Conservation (phyloP, 257 asterid species). For the Capsicum pubescens region DNA sequence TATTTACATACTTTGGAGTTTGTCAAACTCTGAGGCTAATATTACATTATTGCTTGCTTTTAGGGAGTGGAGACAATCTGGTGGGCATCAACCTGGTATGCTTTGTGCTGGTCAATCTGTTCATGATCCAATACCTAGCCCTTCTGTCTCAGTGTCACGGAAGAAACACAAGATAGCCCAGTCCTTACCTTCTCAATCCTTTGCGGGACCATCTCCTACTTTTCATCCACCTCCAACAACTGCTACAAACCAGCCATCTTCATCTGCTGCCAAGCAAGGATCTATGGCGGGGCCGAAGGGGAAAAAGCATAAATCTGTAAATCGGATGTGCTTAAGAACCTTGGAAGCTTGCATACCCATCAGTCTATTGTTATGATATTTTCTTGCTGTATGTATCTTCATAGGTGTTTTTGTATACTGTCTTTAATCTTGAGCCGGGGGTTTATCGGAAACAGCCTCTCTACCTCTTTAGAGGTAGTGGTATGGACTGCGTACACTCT, state of each 20-base stretch:
- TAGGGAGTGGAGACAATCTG: conserved; percentile 74
- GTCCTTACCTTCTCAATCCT: conserved; percentile 57
- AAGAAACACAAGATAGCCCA: conserved; percentile 62
- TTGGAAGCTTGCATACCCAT: conserved; percentile 24
- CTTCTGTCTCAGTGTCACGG: conserved; percentile 76
- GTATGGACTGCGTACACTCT: too few species aligned
- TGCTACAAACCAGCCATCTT: conserved; percentile 63
- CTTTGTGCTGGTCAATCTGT: conserved; percentile 55
- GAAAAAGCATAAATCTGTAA: conserved; percentile 68
- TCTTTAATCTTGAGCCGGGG: too few species aligned
- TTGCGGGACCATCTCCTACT: conserved; percentile 68
- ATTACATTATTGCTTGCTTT: neutral
- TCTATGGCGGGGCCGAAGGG: conserved; percentile 60
- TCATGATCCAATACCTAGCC: conserved; percentile 64
- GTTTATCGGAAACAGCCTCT: too few species aligned
- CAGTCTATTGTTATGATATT: conserved; percentile 25
- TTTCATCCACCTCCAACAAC: conserved; percentile 57
- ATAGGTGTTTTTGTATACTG: too few species aligned
- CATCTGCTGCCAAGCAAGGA: conserved; percentile 68
- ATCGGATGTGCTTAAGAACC: conserved; percentile 39
- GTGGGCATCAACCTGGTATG: conserved; percentile 43
- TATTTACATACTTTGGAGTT: conserved; percentile 11
- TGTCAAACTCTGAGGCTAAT: neutral
- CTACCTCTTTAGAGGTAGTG: too few species aligned
- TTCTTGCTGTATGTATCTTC: conserved; percentile 50